Evolutionary conservation across 1,284 basidiomycete species (phyloP).

Genomic region (Phellopilus nigrolimitatus): DNA sequence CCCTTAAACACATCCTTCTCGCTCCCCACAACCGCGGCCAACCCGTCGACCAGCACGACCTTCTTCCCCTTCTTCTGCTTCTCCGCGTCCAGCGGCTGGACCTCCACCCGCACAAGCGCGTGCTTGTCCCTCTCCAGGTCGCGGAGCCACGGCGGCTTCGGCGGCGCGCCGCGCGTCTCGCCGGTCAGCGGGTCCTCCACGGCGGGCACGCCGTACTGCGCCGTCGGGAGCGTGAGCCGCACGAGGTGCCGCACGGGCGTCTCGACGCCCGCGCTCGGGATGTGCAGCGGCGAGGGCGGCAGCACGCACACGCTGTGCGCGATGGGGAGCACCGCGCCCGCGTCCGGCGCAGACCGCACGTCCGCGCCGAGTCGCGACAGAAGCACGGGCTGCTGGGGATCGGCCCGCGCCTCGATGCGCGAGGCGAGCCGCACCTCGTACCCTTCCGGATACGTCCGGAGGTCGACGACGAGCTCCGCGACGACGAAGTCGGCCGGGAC

Average conservation of each 20-base stretch:
- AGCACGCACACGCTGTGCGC: slow-evolving; percentile 16
- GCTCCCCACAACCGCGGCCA: slow-evolving; percentile 49
- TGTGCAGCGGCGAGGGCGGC: slow-evolving; percentile 41
- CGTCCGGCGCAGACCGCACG: background rate
- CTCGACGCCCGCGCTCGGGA: slow-evolving; percentile 65
- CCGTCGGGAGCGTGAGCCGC: slow-evolving; percentile 75
- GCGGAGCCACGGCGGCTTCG: slow-evolving; percentile 63
- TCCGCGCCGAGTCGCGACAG: slow-evolving; percentile 4
- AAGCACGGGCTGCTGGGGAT: background rate
- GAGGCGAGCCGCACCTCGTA: slow-evolving; percentile 57
- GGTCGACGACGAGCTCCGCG: slow-evolving; percentile 70
- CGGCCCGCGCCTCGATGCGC: background rate
- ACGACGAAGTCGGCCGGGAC: slow-evolving; percentile 58
- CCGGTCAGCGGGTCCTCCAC: slow-evolving; percentile 80
- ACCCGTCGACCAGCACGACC: slow-evolving; percentile 50
- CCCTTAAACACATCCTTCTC: slow-evolving; percentile 72
- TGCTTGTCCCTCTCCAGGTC: slow-evolving; percentile 58
- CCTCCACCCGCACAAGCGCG: slow-evolving; percentile 43
- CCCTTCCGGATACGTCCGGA: slow-evolving; percentile 67
- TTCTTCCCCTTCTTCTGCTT: slow-evolving; percentile 27
- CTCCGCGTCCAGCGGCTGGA: slow-evolving; percentile 26
- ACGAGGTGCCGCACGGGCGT: slow-evolving; percentile 68
- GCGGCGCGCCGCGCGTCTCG: slow-evolving; percentile 55
- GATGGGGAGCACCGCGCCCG: slow-evolving; percentile 6
- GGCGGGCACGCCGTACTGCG: slow-evolving; percentile 68